Evolutionary conservation across 257 asterid genomes (phyloP).

Genomic region (Solanum ossicruentum): DNA sequence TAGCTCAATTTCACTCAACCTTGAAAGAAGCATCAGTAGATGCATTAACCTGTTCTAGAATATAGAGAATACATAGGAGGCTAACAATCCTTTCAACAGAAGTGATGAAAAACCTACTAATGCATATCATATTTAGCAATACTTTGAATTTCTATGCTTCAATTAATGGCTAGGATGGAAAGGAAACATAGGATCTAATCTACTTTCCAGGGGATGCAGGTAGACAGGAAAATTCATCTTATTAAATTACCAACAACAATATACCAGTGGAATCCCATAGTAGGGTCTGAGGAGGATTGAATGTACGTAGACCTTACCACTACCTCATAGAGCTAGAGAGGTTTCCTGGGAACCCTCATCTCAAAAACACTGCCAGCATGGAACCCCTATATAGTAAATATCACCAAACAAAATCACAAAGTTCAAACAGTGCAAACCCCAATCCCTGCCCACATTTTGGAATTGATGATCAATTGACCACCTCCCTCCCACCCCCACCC

Average conservation of each 20-base stretch:
- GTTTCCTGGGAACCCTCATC: no score
- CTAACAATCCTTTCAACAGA: neutral
- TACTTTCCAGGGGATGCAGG: neutral
- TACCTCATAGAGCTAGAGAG: no score
- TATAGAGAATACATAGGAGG: neutral
- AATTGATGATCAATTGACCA: neutral
- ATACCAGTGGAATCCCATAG: no score
- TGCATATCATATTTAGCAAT: neutral
- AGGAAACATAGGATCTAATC: neutral
- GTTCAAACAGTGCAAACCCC: neutral
- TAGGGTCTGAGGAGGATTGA: no score
- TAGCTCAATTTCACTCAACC: neutral
- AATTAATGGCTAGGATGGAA: neutral
- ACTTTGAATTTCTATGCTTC: neutral
- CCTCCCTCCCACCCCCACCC: no score
- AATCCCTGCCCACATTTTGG: neutral
- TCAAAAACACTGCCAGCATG: no score
- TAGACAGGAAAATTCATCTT: neutral
- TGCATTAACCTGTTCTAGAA: neutral
- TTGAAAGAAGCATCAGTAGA: neutral
- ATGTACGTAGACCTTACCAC: no score
- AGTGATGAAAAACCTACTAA: neutral
- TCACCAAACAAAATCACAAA: neutral
- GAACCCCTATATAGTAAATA: neutral
- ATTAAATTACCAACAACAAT: neutral